Base-by-base conservation (phyloP, 805 yeast genomes). In the Candida insectalens region DNA sequence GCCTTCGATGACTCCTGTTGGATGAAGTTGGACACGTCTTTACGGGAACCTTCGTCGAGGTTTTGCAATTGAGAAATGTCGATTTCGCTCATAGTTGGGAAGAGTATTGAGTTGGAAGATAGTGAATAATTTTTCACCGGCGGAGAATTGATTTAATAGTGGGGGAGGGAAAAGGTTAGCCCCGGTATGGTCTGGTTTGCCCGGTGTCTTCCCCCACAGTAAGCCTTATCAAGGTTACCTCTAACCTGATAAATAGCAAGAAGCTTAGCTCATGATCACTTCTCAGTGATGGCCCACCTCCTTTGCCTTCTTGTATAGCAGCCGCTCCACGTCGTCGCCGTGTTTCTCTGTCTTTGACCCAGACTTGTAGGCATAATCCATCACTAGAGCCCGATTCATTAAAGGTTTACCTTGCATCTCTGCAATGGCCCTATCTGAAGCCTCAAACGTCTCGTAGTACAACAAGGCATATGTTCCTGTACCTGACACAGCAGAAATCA, bases 1-100 rank as follows among this genome's bases (percentile, higher is more conserved):
- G 89, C 77, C 62, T 83, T 84, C 42, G 92, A 72, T 52, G 81
- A 79, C 60, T 88, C 96, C 10, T 79, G 62, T 52, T 85, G 94
- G 32, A 87, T 64, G 63, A 84, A 87, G 36, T 69, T 66, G 47
- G 76, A 65, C 33, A 87, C 74, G 42, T 85, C 94, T 50, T 74
- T 70, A 55, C 80, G 77, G 30, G 92, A 71, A 19, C 66, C 38
- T 23, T 79, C 89, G 51, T 84, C 94, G 21, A 78, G 59, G 37
- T 43, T 43, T 30, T 49, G 47, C 5, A 55, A 23, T 5, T 49
- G 34, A 19, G 44, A 38, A n/a, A 49, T 44, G 33, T 53, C 56
- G 13, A 53, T 29, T 27, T 50, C 49, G 31, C 51, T 48, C 53
- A 48, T 48, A 13, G 10, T 21, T 9, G n/a, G n/a, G n/a, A 21